Evolutionary conservation across 768 basidiomycete species (phyloP), one percentile per base, ranked within the genome.

Genomic region (Sistotremastrum suecicum): DNA sequence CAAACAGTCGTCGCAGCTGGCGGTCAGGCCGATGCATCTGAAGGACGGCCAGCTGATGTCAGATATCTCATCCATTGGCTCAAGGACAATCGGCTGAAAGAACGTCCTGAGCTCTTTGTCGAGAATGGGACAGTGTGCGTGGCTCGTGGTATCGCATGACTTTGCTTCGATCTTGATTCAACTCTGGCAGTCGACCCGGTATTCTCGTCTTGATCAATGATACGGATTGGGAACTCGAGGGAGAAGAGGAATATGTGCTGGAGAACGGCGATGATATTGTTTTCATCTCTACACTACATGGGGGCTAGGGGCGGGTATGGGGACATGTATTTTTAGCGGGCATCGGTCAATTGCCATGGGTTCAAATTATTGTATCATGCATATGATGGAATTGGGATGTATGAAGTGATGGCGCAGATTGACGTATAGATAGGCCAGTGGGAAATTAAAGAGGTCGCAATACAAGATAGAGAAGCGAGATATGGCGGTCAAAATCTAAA

Each of bases 171-270:
- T 28, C 41, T 42, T 36, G 31, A 12, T 40, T 20, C 30, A 34
- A 33, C 31, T 30, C 7, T 36, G 33, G 1, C 56, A 94, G 95
- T 36, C 90, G 95, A 6, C 95, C 95, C 0, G 95, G 95, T 0
- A 95, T 99, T 35, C 69, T 99, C 3, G 94, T 98, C 3, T 69
- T 99, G n/a, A 77, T 99, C 45, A 98, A 98, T 56, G 87, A 94
- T 54, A 87, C 87, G 1, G 94, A 98, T 55, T 97, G 94, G 94
- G 92, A 98, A 61, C 69, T 98, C 5, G 94, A 97, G 60, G 90
- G 89, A 34, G 94, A 97, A 60, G 80, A 87, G 20, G 80, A 84
- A 5, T 95, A 94, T 59, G 67, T 65, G 50, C 64, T 98, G 47
- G 66, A 83, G 59, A 66, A 78, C 33, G 70, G 75, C 0, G 95